Conservation (phyloP, 2,329 filamentous ascomycete species). For the Pseudogymnoascus sp. region DNA sequence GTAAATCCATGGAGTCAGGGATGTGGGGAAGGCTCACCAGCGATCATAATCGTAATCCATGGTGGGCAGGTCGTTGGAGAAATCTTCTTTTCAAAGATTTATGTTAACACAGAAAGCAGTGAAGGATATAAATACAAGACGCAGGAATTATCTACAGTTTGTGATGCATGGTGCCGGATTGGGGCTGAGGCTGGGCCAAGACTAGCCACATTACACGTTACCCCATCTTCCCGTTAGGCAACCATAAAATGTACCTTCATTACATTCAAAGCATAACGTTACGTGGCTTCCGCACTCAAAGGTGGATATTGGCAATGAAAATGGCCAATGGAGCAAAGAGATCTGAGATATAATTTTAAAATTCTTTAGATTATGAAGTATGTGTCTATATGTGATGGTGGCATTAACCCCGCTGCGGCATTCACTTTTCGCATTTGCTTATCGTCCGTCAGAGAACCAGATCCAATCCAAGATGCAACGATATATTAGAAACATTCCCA, state of each 20-base stretch:
- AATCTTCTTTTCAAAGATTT: neutral
- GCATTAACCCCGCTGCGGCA: neutral
- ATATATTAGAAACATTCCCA: neutral
- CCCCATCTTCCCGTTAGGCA: neutral
- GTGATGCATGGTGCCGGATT: neutral
- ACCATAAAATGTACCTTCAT: slow-evolving; percentile 1
- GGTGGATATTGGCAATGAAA: neutral
- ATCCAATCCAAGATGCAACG: neutral
- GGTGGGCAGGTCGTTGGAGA: neutral
- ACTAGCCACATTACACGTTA: neutral
- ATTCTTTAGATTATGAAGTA: neutral
- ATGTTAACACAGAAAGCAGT: neutral
- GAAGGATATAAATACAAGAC: neutral
- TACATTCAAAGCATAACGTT: neutral
- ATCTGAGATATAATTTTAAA: neutral
- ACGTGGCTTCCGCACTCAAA: neutral
- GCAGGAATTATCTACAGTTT: neutral
- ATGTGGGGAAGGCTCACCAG: neutral
- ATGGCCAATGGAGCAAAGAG: neutral
- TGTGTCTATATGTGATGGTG: neutral
- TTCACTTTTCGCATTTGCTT: neutral
- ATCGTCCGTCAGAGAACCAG: neutral
- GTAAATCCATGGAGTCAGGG: neutral
- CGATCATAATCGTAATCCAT: neutral
- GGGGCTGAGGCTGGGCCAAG: neutral